Evolutionary conservation across 139 green algal species (phyloP).

Genomic region (Asterochloris erici): DNA sequence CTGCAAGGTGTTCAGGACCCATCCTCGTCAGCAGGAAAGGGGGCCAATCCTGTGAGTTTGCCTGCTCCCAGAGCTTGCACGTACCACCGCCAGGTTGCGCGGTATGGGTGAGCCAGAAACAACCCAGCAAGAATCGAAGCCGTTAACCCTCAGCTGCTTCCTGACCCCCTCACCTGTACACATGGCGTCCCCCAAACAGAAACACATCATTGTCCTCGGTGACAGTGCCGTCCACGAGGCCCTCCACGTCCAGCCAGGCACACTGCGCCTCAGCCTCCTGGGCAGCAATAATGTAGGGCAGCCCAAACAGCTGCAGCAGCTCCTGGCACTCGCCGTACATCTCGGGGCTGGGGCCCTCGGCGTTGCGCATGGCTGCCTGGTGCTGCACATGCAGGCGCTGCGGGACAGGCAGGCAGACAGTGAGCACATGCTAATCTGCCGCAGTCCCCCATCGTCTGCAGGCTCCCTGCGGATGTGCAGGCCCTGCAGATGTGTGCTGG

Average conservation of each 20-base stretch:
- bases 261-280: conserved; percentile 95
- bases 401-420: neutral
- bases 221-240: conserved; percentile 93
- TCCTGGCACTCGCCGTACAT: conserved; percentile 89
- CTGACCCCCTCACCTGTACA: conserved; percentile 62
- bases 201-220: conserved; percentile 99
- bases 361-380: conserved; percentile 19
- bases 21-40: too few species aligned
- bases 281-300: conserved; percentile 97
- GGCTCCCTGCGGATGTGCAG: neutral
- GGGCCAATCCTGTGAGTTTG: too few species aligned
- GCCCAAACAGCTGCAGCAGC: conserved; percentile 93
- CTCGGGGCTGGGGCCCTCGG: conserved; percentile 62
- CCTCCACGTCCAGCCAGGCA: conserved; percentile 75
- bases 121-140: too few species aligned
- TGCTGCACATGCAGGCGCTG: conserved; percentile 26
- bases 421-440: neutral
- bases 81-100: too few species aligned
- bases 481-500: too few species aligned
- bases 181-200: conserved; percentile 86
- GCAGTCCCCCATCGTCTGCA: neutral
- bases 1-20: too few species aligned
- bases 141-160: neutral
- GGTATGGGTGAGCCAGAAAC: too few species aligned
- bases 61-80: too few species aligned